These are phyloP conservation scores for Escovopsis sp. DNA, from an alignment of 2,329 filamentous ascomycete species.

Conservation along the genomic window DNA sequence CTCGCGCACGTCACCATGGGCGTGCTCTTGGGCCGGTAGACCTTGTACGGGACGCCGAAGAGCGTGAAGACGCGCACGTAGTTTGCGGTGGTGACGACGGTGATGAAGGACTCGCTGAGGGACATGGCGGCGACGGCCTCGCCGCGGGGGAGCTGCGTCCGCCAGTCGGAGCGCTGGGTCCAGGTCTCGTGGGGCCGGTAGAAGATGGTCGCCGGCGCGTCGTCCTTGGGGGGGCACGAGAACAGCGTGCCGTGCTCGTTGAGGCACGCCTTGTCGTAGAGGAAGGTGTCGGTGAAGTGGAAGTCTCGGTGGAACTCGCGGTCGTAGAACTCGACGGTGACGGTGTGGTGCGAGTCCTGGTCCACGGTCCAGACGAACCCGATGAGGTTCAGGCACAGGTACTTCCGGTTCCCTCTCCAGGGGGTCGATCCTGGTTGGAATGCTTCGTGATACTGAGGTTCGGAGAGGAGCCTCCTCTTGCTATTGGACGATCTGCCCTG, in stretches of 20 bases:
- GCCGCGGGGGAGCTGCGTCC: slow-evolving; percentile 72
- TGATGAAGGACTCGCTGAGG: slow-evolving; percentile 79
- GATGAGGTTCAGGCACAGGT: slow-evolving; percentile 83
- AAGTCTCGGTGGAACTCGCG: slow-evolving; percentile 85
- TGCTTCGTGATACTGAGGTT: slow-evolving; percentile 61
- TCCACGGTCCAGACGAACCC: slow-evolving; percentile 96
- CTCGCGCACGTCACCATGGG: slow-evolving; percentile 87
- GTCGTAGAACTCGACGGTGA: slow-evolving; percentile 96
- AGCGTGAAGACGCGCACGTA: slow-evolving; percentile 90
- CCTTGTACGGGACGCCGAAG: slow-evolving; percentile 75
- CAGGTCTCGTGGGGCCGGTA: slow-evolving; percentile 95
- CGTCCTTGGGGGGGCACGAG: slow-evolving; percentile 57
- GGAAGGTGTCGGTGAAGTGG: slow-evolving; percentile 91
- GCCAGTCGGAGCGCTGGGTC: slow-evolving; percentile 77
- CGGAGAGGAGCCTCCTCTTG: slow-evolving; percentile 29
- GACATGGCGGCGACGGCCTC: slow-evolving; percentile 81
- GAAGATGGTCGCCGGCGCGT: slow-evolving; percentile 66
- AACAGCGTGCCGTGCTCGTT: slow-evolving; percentile 76
- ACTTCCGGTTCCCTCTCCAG: slow-evolving; percentile 87
- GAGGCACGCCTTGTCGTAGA: slow-evolving; percentile 92
- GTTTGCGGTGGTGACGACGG: slow-evolving; percentile 71
- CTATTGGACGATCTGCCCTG: slow-evolving; percentile 15
- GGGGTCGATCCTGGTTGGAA: slow-evolving; percentile 94
- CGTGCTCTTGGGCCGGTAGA: slow-evolving; percentile 82
- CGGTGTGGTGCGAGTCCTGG: slow-evolving; percentile 82